Percentiles rank a stretch among this genome's conserved stretches.
Evolutionary conservation across 2,329 filamentous ascomycete species (phyloP).

Genomic region (Monilinia laxa): DNA sequence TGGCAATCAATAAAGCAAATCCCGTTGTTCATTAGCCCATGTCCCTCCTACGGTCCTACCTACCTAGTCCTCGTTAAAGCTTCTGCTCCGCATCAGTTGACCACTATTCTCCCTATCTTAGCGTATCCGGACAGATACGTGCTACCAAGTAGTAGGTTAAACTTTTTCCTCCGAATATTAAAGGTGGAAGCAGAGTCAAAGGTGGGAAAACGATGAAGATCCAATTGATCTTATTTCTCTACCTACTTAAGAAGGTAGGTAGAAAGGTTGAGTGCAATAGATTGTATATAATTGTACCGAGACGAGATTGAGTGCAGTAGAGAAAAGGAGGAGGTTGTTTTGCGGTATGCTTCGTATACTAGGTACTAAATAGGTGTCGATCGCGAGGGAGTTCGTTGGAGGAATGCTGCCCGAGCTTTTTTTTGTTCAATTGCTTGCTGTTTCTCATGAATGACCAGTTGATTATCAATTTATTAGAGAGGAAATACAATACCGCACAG

Average conservation of each 20-base stretch:
- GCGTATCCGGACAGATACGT: neutral
- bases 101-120: slow-evolving; percentile 21
- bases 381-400: neutral
- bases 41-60: neutral
- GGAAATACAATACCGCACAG: no score
- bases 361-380: neutral
- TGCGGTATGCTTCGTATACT: neutral
- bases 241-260: no score
- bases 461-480: neutral
- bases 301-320: neutral
- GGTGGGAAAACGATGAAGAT: slow-evolving; percentile 2
- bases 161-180: neutral
- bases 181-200: neutral
- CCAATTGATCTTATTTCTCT: neutral
- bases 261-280: neutral
- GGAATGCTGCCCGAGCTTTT: neutral
- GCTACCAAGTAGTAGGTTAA: neutral
- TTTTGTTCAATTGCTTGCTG: slow-evolving; percentile 1
- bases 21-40: neutral
- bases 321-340: slow-evolving; percentile 7
- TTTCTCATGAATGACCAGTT: neutral
- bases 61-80: slow-evolving; percentile 11
- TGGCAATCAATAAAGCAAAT: slow-evolving; percentile 18
- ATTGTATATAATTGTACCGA: neutral
- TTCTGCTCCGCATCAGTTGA: slow-evolving; percentile 9